Base-by-base conservation (phyloP, 148 eudicot genomes). In the Persicaria tinctoria region DNA sequence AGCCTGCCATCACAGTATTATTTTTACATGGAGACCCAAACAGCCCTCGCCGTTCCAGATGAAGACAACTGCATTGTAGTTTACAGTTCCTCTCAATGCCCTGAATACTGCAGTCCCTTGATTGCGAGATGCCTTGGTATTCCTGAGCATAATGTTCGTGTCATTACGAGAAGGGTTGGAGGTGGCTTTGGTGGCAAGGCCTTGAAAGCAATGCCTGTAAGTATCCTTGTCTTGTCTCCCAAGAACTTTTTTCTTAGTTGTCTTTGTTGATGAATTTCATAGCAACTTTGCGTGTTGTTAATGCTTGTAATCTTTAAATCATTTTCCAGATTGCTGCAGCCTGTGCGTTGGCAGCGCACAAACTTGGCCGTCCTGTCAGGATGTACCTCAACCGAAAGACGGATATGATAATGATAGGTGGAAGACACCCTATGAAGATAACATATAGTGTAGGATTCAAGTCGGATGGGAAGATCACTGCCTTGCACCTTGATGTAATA, bases 121-220 rank as follows among this genome's bases (percentile, higher is more conserved):
- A 82, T 92, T 81, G 91, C 97, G 70, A 80, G 73, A 18, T 92
- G 96, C 79, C 91, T 71, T 68, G 96, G 93, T 57, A 73, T 95
- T 77, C 96, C 93, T 20, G 96, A 87, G 55, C 85, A 95, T 82
- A 92, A 89, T 75, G 80, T 95, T 49, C 96, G 97, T 27, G 92
- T 95, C 55, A 83, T 95, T 64, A 92, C 97, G 16, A 85, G 98
- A 83, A 85, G 98, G 80, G 90, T 92, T 45, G 98, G 98, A 57
- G 98, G 98, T 8, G 98, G 97, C 56, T 92, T 92, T 77, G 97
- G 98, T 72, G 98, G 98, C 76, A 94, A 94, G 83, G 87, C 86
- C 38, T 27, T 85, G 50, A 85, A 72, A 86, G 79, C 95, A 70
- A 86, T 88, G 82, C 92, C 92, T 68, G 95, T 90, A 72, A 91